These are phyloP conservation scores for Yarrowia sp. DNA, from an alignment of 805 yeast genomes.

Conservation along the genomic window DNA sequence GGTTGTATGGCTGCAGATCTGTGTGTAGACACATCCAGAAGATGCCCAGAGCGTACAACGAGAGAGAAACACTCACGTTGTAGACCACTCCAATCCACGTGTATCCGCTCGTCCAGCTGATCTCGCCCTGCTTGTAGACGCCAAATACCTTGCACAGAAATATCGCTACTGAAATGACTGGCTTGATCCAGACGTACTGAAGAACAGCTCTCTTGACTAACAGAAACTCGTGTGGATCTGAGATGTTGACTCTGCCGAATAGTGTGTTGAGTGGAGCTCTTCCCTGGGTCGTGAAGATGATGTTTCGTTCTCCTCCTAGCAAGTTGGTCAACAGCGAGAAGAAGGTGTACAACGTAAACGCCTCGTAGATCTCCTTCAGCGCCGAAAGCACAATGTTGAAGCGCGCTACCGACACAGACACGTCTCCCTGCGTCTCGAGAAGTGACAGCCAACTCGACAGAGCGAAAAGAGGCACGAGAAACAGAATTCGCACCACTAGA, in stretches of 20 bases:
- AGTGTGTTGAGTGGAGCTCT: constrained; percentile 69
- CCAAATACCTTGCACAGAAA: constrained; percentile 48
- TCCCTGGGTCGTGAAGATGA: constrained; percentile 68
- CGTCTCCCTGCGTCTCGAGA: constrained; percentile 42
- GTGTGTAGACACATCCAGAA: constrained; percentile 88
- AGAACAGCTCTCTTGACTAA: constrained; percentile 77
- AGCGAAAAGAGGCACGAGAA: constrained; percentile 72
- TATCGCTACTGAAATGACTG: constrained; percentile 63
- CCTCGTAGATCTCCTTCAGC: constrained; percentile 85
- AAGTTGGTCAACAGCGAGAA: constrained; percentile 76
- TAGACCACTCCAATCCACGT: constrained; percentile 68
- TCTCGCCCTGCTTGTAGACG: constrained; percentile 50
- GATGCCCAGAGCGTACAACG: constrained; percentile 79
- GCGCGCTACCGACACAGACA: neutral
- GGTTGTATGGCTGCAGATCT: constrained; percentile 76
- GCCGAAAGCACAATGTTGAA: constrained; percentile 60
- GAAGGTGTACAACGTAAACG: constrained; percentile 92
- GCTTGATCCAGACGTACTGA: constrained; percentile 95
- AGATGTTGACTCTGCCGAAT: constrained; percentile 64
- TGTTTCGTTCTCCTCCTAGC: constrained; percentile 89
- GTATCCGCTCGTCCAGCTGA: constrained; percentile 51
- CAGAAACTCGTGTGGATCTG: constrained; percentile 79
- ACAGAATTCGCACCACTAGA: constrained; percentile 68
- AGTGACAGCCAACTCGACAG: constrained; percentile 63
- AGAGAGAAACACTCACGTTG: constrained; percentile 74